Base-by-base conservation (phyloP, 768 basidiomycete genomes). In the Lentinula boryana region DNA sequence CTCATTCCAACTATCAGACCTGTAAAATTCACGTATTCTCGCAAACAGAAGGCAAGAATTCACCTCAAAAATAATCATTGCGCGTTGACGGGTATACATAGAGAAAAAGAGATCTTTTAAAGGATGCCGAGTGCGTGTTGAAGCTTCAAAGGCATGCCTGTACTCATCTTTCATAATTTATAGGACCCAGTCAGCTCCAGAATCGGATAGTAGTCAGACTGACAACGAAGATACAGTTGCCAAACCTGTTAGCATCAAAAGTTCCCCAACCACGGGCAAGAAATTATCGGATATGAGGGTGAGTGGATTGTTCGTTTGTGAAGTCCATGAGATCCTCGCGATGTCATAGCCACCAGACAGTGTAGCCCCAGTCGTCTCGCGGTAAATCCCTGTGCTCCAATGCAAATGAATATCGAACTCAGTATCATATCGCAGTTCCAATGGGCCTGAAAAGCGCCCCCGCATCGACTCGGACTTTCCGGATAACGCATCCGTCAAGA, bases 21-120 rank as follows among this genome's bases (percentile, higher is more conserved):
- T 6, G 68, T 69, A 23, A 74, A 69, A 61, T 60, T 68, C 46
- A 75, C 73, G 5, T 74, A 76, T 64, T 67, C 71, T 63, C 71
- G 70, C 50, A 69, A 70, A 66, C 70, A 70, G 67, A 76, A 76
- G 72, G 75, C 72, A 58, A 10, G 57, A 32, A 15, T 49, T 33
- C 32, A 35, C 33, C 40, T 7, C 40, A 38, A 43, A 12, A 23
- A 31, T 40, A 27, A 6, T 16, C 18, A 7, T 15, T 49, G 8
- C 36, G 48, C 10, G 21, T 57, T 43, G 41, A 57, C 56, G n/a
- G n/a, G 15, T 31, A 8, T 8, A 2, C 27, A 27, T 16, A 58
- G 57, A 58, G 57, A 18, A 58, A 35, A 38, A 46, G 57, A 58
- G 35, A 35, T 4, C 1, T 31, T 2, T 58, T 44, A 9, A 7